Conservation (phyloP, 1,139 yeast genomes). For the Pneumocystis sp. region DNA sequence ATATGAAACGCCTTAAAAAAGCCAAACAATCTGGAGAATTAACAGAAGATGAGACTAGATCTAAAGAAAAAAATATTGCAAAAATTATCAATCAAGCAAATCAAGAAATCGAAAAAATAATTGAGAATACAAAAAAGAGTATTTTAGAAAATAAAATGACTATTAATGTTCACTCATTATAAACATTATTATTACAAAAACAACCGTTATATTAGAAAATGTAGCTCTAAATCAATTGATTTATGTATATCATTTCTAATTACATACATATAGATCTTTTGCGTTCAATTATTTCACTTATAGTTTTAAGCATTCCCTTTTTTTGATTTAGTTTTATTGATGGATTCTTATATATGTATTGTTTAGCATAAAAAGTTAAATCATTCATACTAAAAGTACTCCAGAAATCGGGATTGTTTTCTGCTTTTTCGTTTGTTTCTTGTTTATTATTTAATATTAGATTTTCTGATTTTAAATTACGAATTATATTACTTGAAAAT, state of each 20-base stretch:
- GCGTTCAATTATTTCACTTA: neutral
- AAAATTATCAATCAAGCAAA: neutral
- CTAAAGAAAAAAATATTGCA: neutral
- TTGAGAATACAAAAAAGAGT: neutral
- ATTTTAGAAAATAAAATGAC: neutral
- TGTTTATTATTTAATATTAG: neutral
- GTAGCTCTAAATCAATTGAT: neutral
- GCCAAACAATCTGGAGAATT: neutral
- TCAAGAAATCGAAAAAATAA: neutral
- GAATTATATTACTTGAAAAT: neutral
- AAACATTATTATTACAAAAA: neutral
- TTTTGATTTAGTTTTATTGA: neutral
- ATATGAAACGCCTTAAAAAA: neutral
- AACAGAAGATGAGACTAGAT: neutral
- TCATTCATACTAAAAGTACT: neutral
- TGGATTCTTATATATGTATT: neutral
- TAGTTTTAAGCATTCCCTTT: neutral
- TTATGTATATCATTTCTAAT: neutral
- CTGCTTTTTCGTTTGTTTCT: neutral
- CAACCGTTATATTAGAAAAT: neutral
- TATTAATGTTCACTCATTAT: neutral
- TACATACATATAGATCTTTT: neutral
- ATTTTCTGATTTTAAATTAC: neutral
- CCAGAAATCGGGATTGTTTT: neutral
- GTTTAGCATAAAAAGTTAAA: neutral